Conservation (phyloP, 2,329 filamentous ascomycete genomes). For the Epichloe scottii region DNA sequence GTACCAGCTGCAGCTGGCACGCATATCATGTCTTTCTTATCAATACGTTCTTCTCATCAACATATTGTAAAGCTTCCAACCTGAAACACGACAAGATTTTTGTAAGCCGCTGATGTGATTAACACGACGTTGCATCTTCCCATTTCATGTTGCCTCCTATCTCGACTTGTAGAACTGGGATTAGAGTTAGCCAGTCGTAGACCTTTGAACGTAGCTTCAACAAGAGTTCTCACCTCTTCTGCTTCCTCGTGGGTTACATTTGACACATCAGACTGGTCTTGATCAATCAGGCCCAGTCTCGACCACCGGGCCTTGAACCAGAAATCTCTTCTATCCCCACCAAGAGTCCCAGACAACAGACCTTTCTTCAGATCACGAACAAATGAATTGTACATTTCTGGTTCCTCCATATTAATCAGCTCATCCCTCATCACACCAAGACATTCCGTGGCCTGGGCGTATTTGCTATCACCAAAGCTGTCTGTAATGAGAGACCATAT, state of each 20-base stretch:
- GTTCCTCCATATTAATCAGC: constrained; percentile 62
- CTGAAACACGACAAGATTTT: too few relatives aligned
- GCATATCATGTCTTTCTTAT: not conserved
- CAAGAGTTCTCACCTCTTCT: constrained; percentile 35
- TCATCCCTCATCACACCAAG: constrained; percentile 69
- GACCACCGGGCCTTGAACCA: constrained; percentile 62
- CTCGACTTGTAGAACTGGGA: constrained; percentile 25
- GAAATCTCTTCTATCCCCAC: constrained; percentile 68
- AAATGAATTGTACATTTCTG: constrained; percentile 64
- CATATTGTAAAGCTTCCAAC: not conserved
- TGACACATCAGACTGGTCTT: constrained; percentile 47
- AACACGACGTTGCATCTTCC: not conserved
- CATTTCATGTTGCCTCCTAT: constrained; percentile 7
- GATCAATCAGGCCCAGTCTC: constrained; percentile 61
- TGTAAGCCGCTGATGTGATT: not conserved
- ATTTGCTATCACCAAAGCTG: constrained; percentile 64
- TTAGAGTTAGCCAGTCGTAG: constrained; percentile 12
- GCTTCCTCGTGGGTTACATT: constrained; percentile 59
- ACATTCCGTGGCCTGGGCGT: constrained; percentile 62
- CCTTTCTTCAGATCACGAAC: constrained; percentile 58
- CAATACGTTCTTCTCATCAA: not conserved
- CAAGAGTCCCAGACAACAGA: constrained; percentile 55
- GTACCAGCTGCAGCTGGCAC: not conserved
- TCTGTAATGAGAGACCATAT: constrained; percentile 55
- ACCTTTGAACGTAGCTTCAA: not conserved